Conservation (phyloP, 352 stramenopile species). For the Globisporangium heterothallicum region DNA sequence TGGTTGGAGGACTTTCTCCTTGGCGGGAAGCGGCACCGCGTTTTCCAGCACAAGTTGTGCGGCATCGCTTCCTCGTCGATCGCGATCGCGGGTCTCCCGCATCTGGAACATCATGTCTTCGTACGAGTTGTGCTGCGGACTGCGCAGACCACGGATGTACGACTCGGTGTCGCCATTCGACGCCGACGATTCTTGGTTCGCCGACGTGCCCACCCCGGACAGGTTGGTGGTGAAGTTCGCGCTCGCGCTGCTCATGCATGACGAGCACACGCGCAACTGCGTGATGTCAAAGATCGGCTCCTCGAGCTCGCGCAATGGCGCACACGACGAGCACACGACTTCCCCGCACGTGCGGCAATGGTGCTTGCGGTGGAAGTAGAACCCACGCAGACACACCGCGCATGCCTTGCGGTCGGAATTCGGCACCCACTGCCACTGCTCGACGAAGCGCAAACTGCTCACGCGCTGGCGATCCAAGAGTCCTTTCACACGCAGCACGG, state of each 20-base stretch:
- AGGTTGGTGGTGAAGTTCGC: constrained; percentile 10
- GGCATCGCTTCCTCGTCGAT: constrained; percentile 34
- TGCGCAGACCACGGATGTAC: constrained; percentile 37
- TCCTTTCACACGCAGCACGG: constrained; percentile 45
- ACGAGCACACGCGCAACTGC: constrained; percentile 61
- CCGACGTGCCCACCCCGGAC: constrained; percentile 10
- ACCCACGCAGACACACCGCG: constrained; percentile 67
- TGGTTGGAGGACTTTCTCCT: constrained; percentile 1
- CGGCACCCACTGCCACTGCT: constrained; percentile 75
- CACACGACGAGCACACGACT: constrained; percentile 70
- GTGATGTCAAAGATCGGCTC: constrained; percentile 58
- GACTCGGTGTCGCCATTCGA: constrained; percentile 53
- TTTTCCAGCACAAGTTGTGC: constrained; percentile 14
- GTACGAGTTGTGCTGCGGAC: constrained; percentile 47
- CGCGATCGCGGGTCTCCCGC: constrained; percentile 41
- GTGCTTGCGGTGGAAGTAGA: constrained; percentile 77
- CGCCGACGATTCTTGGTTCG: constrained; percentile 29
- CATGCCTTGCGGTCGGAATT: constrained; percentile 71
- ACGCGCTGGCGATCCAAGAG: constrained; percentile 71
- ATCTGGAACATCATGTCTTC: constrained; percentile 61
- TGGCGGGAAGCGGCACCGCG: neutral
- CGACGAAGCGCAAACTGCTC: constrained; percentile 62
- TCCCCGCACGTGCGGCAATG: constrained; percentile 77
- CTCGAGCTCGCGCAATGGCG: constrained; percentile 64
- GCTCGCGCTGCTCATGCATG: constrained; percentile 45